Base-by-base conservation (phyloP, 129 eudicot genomes). In the Chrysanthemum seticuspe region DNA sequence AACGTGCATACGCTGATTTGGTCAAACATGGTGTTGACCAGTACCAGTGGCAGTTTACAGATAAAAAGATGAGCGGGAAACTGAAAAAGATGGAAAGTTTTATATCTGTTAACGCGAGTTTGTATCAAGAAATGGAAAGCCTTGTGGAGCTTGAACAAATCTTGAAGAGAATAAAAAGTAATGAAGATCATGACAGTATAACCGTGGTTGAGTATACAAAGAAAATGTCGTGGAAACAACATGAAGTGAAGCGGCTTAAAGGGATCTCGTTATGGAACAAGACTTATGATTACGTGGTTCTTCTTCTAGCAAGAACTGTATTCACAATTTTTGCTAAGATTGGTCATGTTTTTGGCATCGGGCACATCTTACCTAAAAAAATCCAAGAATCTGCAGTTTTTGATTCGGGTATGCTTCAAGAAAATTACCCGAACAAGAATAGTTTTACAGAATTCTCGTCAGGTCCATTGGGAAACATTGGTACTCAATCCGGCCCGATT, bases 51-150 rank as follows among this genome's bases (percentile, higher is more conserved):
- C 91, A 78, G 74, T 83, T 81, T 71, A 45, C 89, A 1, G 82
- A 83, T 85, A 91, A 80, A 68, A 84, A 91, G 70, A 91, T 91
- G 97, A 83, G 78, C 70, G 34, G 34, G 27, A 91, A 88, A 65
- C 82, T 76, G 25, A 91, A 84, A 80, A 91, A 91, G 78, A 91
- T 91, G 95, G 97, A 91, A 74, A 31, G 54, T 34, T 85, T 88
- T 36, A 69, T 91, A 4, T 31, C 70, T 57, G 54, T 76, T 45
- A 88, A 84, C 61, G 78, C 86, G 16, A 87, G 76, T 82, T 63
- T 91, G 79, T 83, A 88, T 68, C 95, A 91, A 73, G 97, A 88
- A 64, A 88, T 88, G 89, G 97, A 88, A 53, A 79, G 72, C 3
- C 92, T 91, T 63, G 60, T 85, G 0, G 97, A 88, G 60, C 89